These are phyloP conservation scores for Raphanus raphanistrum DNA, from an alignment of 345 rosid species.

Conservation along the genomic window DNA sequence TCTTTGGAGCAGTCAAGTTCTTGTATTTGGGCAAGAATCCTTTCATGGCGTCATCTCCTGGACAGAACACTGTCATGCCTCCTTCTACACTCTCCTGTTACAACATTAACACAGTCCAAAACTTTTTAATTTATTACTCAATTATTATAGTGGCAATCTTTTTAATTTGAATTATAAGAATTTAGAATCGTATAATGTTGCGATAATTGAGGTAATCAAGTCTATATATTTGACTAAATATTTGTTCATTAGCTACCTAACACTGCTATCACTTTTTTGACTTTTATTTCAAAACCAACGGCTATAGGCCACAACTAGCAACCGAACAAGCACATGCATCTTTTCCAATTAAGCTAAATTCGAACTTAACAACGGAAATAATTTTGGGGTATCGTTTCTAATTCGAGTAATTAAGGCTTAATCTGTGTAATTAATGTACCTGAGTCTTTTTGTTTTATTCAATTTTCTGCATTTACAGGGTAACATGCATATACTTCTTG, in stretches of 20 bases:
- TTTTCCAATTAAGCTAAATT: conserved; percentile 1
- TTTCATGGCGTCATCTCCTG: conserved; percentile 81
- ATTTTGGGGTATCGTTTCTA: not conserved
- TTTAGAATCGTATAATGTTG: not conserved
- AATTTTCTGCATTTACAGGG: not conserved
- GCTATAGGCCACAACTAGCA: conserved; percentile 6
- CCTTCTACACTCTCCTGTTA: conserved; percentile 68
- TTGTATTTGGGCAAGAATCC: conserved; percentile 73
- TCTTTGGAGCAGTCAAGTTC: conserved; percentile 72
- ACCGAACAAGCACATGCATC: conserved; percentile 32
- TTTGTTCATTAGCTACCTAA: conserved; percentile 5
- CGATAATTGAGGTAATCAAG: conserved; percentile 30
- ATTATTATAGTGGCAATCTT: not conserved
- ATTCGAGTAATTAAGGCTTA: not conserved
- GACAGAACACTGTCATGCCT: conserved; percentile 98
- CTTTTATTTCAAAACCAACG: conserved; percentile 1
- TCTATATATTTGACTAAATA: conserved; percentile 17
- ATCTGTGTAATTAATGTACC: not conserved
- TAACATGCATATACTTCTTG: conserved; percentile 13
- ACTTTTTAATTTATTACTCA: not conserved
- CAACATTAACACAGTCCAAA: not conserved
- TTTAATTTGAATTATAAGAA: not conserved
- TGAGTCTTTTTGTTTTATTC: not conserved
- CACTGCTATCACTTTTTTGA: conserved; percentile 19
- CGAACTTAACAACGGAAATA: not conserved